Percentiles rank a stretch among this genome's conserved stretches.
phyloP scores from a whole-genome alignment of 1,284 basidiomycete genomes.

The Sphagnurus paluster region DNA sequence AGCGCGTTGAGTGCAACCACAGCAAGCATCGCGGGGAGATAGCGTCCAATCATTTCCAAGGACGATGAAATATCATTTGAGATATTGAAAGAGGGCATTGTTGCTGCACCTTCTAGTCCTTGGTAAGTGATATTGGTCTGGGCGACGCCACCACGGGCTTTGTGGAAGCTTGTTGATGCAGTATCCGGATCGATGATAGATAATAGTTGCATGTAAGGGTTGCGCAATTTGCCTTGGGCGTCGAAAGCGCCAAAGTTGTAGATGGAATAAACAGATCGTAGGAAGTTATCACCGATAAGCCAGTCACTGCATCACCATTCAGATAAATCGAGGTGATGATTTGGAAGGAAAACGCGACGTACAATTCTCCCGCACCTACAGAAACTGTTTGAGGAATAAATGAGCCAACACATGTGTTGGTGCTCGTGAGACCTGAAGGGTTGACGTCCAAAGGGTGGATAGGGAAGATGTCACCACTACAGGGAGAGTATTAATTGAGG shows the following conservation, averaged over 20 bases:
- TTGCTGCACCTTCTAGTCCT: slow-evolving; percentile 47
- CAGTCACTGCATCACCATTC: slow-evolving; percentile 55
- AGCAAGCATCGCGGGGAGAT: slow-evolving; percentile 68
- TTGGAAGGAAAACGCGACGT: slow-evolving; percentile 27
- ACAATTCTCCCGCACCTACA: slow-evolving; percentile 65
- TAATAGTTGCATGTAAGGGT: slow-evolving; percentile 75
- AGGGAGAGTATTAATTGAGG: slow-evolving; percentile 9
- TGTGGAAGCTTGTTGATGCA: slow-evolving; percentile 70
- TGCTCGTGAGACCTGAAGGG: slow-evolving; percentile 43
- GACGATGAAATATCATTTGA: slow-evolving; percentile 56
- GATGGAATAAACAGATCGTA: slow-evolving; percentile 81
- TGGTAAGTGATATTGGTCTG: slow-evolving; percentile 68
- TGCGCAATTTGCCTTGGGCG: slow-evolving; percentile 57
- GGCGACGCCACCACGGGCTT: slow-evolving; percentile 60
- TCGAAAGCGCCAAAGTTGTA: slow-evolving; percentile 87
- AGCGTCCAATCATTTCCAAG: slow-evolving; percentile 58
- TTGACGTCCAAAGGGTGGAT: slow-evolving; percentile 75
- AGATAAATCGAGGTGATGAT: neutral
- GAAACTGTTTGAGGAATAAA: slow-evolving; percentile 63
- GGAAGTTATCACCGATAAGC: slow-evolving; percentile 79
- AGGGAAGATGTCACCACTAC: slow-evolving; percentile 57
- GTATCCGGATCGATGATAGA: slow-evolving; percentile 64
- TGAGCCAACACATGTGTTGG: slow-evolving; percentile 62
- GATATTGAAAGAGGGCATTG: slow-evolving; percentile 46
- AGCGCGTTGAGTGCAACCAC: slow-evolving; percentile 74